These are phyloP conservation scores for Hypoxylon sp. DNA, from an alignment of 2,329 filamentous ascomycete species.

Conservation along the genomic window DNA sequence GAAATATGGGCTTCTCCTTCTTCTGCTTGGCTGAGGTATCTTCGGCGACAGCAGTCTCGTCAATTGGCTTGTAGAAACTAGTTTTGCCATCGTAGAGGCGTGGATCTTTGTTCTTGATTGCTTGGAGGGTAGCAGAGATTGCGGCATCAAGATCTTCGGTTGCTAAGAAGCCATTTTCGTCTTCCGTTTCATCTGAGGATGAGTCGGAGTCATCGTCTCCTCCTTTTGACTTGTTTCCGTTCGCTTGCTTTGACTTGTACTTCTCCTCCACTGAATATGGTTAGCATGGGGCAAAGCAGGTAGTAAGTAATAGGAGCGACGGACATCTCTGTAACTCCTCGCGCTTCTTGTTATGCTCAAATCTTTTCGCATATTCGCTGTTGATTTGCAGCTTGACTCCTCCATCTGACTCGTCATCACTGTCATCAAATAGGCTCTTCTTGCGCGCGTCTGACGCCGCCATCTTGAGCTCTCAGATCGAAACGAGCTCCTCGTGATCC, in stretches of 20 bases:
- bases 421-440: constrained; percentile 68
- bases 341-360: constrained; percentile 97
- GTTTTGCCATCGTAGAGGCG: constrained; percentile 84
- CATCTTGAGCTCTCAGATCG: constrained; percentile 46
- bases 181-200: constrained; percentile 82
- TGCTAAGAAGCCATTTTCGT: constrained; percentile 88
- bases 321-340: constrained; percentile 81
- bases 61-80: constrained; percentile 80
- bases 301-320: constrained; percentile 45
- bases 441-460: constrained; percentile 52
- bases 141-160: constrained; percentile 88
- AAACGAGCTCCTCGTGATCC: not conserved
- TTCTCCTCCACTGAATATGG: constrained; percentile 83
- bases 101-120: constrained; percentile 91
- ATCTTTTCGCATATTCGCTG: constrained; percentile 86
- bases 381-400: constrained; percentile 80
- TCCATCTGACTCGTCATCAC: constrained; percentile 62
- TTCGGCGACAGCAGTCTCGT: constrained; percentile 57
- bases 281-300: constrained; percentile 2
- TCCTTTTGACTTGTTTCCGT: constrained; percentile 57
- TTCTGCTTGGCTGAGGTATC: constrained; percentile 59
- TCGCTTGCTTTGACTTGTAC: constrained; percentile 65
- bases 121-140: constrained; percentile 86
- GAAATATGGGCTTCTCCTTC: constrained; percentile 85
- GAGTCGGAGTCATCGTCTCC: constrained; percentile 72